phyloP scores from a whole-genome alignment of 208 protist species.

The Acanthamoeba culbertsoni region DNA sequence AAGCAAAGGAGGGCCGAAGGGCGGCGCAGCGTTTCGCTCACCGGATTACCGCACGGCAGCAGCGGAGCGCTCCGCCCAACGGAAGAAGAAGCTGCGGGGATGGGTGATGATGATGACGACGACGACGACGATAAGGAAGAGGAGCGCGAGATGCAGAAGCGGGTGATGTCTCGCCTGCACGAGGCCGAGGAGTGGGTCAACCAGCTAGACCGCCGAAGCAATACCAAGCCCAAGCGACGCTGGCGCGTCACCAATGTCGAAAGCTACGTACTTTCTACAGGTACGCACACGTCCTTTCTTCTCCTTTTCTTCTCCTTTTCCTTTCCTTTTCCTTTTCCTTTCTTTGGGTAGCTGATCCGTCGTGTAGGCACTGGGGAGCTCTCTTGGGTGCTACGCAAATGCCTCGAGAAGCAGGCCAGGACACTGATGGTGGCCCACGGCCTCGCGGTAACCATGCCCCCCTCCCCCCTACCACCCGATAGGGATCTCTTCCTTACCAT shows the following conservation, averaged over 20 bases:
- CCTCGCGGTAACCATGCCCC: background rate
- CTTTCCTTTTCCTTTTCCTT: background rate
- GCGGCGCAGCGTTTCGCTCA: background rate
- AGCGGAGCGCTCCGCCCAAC: background rate
- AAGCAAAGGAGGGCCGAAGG: background rate
- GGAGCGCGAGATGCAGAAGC: background rate
- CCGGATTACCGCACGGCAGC: background rate
- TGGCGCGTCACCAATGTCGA: conserved; percentile 7
- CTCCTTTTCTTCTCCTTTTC: background rate
- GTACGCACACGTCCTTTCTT: background rate
- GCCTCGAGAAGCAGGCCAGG: background rate
- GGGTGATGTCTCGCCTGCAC: background rate
- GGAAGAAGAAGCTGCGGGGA: background rate
- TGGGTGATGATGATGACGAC: background rate
- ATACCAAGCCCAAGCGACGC: background rate
- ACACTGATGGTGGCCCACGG: background rate
- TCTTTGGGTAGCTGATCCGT: background rate
- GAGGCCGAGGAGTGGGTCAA: background rate
- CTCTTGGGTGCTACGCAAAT: background rate
- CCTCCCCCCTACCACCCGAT: background rate
- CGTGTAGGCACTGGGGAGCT: background rate
- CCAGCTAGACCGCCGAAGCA: background rate
- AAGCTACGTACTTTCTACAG: background rate
- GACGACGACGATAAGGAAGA: background rate
- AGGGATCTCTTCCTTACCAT: background rate